phyloP scores from a whole-genome alignment of 108 stramenopile species.

The Epithemia pelagica region DNA sequence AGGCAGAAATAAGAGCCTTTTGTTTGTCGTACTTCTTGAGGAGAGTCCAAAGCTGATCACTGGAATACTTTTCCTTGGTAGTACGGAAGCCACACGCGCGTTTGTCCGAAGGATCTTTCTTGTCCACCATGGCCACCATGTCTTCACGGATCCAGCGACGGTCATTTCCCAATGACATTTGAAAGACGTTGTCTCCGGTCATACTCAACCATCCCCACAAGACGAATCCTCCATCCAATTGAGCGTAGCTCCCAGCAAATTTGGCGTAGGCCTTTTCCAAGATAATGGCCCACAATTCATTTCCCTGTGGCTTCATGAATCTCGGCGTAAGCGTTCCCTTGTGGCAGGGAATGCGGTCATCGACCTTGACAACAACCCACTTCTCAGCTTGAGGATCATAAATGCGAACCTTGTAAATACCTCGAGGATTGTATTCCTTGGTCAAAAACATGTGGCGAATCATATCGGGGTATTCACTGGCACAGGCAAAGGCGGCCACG shows the following conservation, averaged over 20 bases:
- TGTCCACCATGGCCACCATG: conserved; percentile 21
- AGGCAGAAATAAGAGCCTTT: conserved; percentile 23
- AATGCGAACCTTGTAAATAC: conserved; percentile 30
- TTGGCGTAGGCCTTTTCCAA: conserved; percentile 91
- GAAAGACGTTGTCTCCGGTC: conserved; percentile 58
- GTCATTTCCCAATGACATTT: conserved; percentile 21
- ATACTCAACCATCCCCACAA: conserved; percentile 67
- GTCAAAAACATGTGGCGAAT: background rate
- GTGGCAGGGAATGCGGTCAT: conserved; percentile 24
- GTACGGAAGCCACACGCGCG: conserved; percentile 31
- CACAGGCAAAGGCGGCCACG: conserved; percentile 52
- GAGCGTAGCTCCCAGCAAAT: conserved; percentile 49
- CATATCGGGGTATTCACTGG: background rate
- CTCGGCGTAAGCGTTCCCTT: background rate
- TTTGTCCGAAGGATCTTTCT: conserved; percentile 25
- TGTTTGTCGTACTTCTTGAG: conserved; percentile 38
- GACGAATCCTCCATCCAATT: conserved; percentile 67
- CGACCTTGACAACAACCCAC: conserved; percentile 24
- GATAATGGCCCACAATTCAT: conserved; percentile 79
- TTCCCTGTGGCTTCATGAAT: conserved; percentile 17
- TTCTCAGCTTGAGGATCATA: conserved; percentile 30
- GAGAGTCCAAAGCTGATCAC: conserved; percentile 49
- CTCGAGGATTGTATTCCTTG: conserved; percentile 8
- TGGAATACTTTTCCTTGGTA: conserved; percentile 33
- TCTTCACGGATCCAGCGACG: conserved; percentile 34